Percentiles rank a stretch among this genome's conserved stretches.
Evolutionary conservation across 306 rosid species (phyloP).

Genomic region (Astragalus glycyphyllos): DNA sequence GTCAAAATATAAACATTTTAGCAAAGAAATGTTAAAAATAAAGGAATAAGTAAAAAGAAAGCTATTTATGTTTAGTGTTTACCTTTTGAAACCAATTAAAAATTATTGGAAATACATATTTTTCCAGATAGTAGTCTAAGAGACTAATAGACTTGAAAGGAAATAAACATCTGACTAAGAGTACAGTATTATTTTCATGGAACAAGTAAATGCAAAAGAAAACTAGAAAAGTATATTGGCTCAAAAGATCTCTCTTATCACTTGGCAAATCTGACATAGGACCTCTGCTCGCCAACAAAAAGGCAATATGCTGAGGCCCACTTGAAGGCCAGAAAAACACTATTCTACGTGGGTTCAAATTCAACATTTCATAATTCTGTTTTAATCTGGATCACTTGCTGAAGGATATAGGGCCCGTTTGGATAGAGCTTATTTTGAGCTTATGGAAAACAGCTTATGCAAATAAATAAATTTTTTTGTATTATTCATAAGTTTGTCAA

Average conservation of each 20-base stretch:
- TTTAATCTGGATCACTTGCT: constrained; percentile 15
- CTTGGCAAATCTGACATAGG: constrained; percentile 23
- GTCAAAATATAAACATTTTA: constrained; percentile 21
- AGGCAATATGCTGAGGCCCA: constrained; percentile 19
- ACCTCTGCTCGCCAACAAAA: constrained; percentile 1
- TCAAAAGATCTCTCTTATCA: constrained; percentile 22
- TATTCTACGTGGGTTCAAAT: constrained; percentile 15
- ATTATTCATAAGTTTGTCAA: too few species aligned
- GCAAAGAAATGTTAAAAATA: constrained; percentile 10
- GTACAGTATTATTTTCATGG: background rate
- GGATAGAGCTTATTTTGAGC: too few species aligned
- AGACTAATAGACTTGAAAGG: background rate
- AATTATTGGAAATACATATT: background rate
- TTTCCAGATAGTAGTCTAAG: constrained; percentile 2
- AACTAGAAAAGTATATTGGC: background rate
- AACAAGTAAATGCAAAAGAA: constrained; percentile 5
- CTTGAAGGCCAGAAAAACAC: background rate
- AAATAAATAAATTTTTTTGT: too few species aligned
- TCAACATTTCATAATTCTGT: constrained; percentile 10
- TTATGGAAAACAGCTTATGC: too few species aligned
- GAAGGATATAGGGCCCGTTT: too few species aligned
- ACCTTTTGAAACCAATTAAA: constrained; percentile 16
- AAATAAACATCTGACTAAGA: constrained; percentile 1
- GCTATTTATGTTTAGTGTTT: background rate
- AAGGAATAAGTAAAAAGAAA: background rate